Percentiles rank a stretch among this genome's conserved stretches.
Evolutionary conservation across 176 grass and related monocot species (phyloP).

Genomic region (Miscanthus lutarioriparius): DNA sequence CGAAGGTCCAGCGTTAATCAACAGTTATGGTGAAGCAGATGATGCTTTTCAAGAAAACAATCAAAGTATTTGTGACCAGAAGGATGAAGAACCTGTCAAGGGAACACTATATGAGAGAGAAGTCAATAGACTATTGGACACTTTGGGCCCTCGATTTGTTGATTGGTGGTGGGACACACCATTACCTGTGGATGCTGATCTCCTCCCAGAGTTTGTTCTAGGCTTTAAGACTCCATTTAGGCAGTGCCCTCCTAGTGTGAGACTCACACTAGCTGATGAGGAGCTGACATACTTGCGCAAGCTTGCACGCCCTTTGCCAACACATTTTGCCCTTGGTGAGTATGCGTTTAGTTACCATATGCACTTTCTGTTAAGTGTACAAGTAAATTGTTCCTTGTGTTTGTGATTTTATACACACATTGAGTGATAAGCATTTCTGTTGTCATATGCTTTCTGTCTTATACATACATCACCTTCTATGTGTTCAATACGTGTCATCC

Average conservation of each 20-base stretch:
- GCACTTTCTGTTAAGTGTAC: not conserved
- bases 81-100: constrained; percentile 37
- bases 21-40: not conserved
- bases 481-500: not conserved
- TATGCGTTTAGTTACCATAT: not conserved
- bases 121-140: constrained; percentile 68
- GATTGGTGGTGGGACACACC: constrained; percentile 98
- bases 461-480: constrained; percentile 4
- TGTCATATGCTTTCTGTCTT: not conserved
- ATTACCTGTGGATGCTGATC: constrained; percentile 89
- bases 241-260: constrained; percentile 61
- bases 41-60: not conserved
- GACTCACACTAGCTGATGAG: constrained; percentile 53
- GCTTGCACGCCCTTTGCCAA: constrained; percentile 70
- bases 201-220: constrained; percentile 65
- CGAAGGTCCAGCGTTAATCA: not conserved
- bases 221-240: constrained; percentile 71
- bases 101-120: constrained; percentile 87
- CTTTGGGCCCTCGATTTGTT: constrained; percentile 84
- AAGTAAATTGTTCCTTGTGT: not conserved
- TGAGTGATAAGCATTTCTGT: not conserved
- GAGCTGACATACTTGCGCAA: constrained; percentile 83
- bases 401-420: constrained; percentile 8
- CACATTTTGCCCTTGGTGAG: constrained; percentile 93
- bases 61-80: constrained; percentile 14